A percentile compares a stretch with the other conserved stretches of the same genome.
Conservation (phyloP, 176 grass and related monocot species). For the Raddia guianensis region DNA sequence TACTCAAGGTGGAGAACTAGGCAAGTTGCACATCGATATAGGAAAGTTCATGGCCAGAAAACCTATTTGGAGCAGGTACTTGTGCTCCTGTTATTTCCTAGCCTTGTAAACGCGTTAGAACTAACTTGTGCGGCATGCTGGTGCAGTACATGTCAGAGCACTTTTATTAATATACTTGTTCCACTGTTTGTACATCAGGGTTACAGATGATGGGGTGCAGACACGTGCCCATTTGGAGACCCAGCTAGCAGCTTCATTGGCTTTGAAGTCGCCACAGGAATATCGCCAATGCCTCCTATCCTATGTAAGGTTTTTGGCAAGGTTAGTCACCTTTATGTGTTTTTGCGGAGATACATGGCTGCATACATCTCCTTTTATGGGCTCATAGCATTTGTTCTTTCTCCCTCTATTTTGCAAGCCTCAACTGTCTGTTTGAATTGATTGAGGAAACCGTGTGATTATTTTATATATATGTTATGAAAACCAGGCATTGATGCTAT, state of each 20-base stretch:
- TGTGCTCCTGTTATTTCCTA: background rate
- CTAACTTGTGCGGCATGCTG: slow-evolving; percentile 18
- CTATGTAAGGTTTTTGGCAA: slow-evolving; percentile 89
- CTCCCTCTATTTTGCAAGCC: background rate
- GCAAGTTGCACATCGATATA: slow-evolving; percentile 81
- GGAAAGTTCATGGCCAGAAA: slow-evolving; percentile 82
- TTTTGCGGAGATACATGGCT: background rate
- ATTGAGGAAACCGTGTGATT: background rate
- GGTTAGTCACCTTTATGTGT: slow-evolving; percentile 41
- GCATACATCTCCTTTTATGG: slow-evolving; percentile 9
- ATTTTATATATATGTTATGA: background rate
- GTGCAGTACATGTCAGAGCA: background rate
- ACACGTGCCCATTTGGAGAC: slow-evolving; percentile 91
- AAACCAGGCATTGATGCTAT: slow-evolving; percentile 1
- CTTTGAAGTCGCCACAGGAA: slow-evolving; percentile 87
- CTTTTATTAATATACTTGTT: slow-evolving; percentile 23
- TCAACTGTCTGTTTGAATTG: slow-evolving; percentile 17
- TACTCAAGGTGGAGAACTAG: slow-evolving; percentile 76
- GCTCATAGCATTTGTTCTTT: background rate
- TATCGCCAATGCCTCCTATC: slow-evolving; percentile 87
- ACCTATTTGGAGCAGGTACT: slow-evolving; percentile 80
- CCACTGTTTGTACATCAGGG: slow-evolving; percentile 37
- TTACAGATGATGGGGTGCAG: slow-evolving; percentile 81
- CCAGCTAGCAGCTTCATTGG: slow-evolving; percentile 78
- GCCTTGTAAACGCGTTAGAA: slow-evolving; percentile 18